Base-by-base conservation (phyloP, 768 basidiomycete genomes). In the Trametes maxima region DNA sequence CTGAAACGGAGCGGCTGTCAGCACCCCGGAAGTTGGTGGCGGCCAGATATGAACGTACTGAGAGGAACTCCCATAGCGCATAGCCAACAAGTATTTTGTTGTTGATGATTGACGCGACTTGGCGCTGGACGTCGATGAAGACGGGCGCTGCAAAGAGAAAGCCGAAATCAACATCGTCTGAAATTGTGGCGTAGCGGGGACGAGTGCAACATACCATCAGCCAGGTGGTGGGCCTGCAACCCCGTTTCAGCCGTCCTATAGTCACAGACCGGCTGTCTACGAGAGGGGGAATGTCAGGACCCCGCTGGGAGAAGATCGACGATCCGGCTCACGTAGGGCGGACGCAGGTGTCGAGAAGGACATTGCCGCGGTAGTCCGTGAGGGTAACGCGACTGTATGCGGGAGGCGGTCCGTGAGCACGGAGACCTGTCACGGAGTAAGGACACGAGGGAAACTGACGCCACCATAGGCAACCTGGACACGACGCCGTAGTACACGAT, bases 71-170 rank as follows among this genome's bases (percentile, higher is more conserved):
- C 83, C 83, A 85, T 19, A 85, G 68, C 35, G 75, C 72, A 66
- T 85, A 79, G n/a, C 85, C 84, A n/a, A 85, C 76, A 25, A 85
- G 69, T 17, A 85, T 78, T 65, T 82, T 84, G 59, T 76, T 73
- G 17, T 67, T 70, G 50, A 85, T 75, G 45, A 81, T 64, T n/a
- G 67, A 66, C 13, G 77, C 74, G 10, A 84, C 80, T 8, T 70
- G 74, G 39, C 73, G 65, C 66, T 82, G 82, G 11, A 85, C 79
- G 55, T 80, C 75, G 36, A 73, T 69, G 68, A 85, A 85, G n/a
- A 67, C 55, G 6, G 81, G 80, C n/a, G 80, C 84, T 84, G 63
- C 21, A 7, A 24, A 35, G 17, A 66, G 43, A 45, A 17, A 14
- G 22, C 11, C 48, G 43, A 44, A 24, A 14, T 37, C 44, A 35